Evolutionary conservation across 805 yeast species (phyloP), one percentile per base, ranked within the genome.

Genomic region (Cyberlindnera veronae): DNA sequence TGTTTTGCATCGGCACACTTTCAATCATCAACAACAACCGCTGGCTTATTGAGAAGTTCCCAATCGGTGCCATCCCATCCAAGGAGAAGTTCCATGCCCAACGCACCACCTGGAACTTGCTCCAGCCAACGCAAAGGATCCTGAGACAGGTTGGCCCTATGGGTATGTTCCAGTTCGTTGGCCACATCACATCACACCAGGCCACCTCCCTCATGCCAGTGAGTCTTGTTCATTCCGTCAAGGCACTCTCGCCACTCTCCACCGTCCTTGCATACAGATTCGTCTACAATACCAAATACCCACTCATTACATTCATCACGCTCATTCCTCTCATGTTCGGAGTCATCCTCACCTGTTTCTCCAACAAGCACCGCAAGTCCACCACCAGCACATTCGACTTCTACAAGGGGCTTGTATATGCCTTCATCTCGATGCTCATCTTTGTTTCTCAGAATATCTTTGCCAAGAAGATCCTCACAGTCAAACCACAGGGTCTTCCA

Each of bases 201-300:
- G 91, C 98, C n/a, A 89, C 96, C 3, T 76, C 90, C 2, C 62
- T 85, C 45, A 86, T 93, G 37, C 96, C 96, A 0, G 96, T 93
- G n/a, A 85, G 96, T 5, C 66, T 90, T 49, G 97, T 93, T 16
- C 97, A 91, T 61, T 89, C 97, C 8, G 81, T 91, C 52, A 93
- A 93, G 66, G 93, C 96, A 2, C 68, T 91, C 28, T 82, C 95
- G 23, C 99, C 99, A 3, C 69, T 91, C 19, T 76, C 87, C 35
- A 91, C 98, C 0, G 97, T 93, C 11, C 61, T 78, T 22, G 85
- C 86, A 31, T 89, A 89, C 64, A 71, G 84, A 49, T 45, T 80
- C 11, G 39, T 82, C 28, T 84, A 82, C 57, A 68, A 72, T 22
- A 74, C 69, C 34, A 63, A 67, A 33, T 91, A 85, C 69, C 71